Conservation (phyloP, 2,329 filamentous ascomycete species). For the Periconia macrospinosa region DNA sequence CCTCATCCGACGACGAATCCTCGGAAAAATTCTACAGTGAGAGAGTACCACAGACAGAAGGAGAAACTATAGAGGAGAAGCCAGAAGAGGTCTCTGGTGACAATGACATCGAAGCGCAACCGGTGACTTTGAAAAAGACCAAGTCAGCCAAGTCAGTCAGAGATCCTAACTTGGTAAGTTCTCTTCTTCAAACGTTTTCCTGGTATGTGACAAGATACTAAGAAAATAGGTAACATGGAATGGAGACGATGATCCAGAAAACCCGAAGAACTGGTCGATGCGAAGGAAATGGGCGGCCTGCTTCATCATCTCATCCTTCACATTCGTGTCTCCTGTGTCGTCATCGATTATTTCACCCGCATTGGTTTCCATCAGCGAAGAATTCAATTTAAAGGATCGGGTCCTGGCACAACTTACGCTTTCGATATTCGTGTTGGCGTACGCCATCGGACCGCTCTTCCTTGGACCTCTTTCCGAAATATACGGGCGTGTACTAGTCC, state of each 20-base stretch:
- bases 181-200: neutral
- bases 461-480: slow-evolving; percentile 43
- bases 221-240: slow-evolving; percentile 48
- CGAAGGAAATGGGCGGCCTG: slow-evolving; percentile 50
- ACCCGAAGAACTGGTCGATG: slow-evolving; percentile 52
- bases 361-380: slow-evolving; percentile 29
- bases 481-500: slow-evolving; percentile 41
- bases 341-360: slow-evolving; percentile 46
- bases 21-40: slow-evolving; percentile 19
- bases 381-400: slow-evolving; percentile 37
- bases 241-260: slow-evolving; percentile 47
- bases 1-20: slow-evolving; percentile 9
- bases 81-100: slow-evolving; percentile 32
- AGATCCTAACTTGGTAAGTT: slow-evolving; percentile 37
- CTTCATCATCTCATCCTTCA: slow-evolving; percentile 46
- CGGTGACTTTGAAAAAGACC: slow-evolving; percentile 27
- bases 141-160: slow-evolving; percentile 25
- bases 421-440: slow-evolving; percentile 45
- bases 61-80: slow-evolving; percentile 29
- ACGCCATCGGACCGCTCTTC: slow-evolving; percentile 44
- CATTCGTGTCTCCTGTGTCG: slow-evolving; percentile 43
- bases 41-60: slow-evolving; percentile 5
- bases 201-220: slow-evolving; percentile 8
- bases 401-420: slow-evolving; percentile 38
- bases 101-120: slow-evolving; percentile 30